A percentile compares a stretch with the other conserved stretches of the same genome.
Conservation (phyloP, 2,329 filamentous ascomycete genomes). For the Phaeosphaeria sp. region DNA sequence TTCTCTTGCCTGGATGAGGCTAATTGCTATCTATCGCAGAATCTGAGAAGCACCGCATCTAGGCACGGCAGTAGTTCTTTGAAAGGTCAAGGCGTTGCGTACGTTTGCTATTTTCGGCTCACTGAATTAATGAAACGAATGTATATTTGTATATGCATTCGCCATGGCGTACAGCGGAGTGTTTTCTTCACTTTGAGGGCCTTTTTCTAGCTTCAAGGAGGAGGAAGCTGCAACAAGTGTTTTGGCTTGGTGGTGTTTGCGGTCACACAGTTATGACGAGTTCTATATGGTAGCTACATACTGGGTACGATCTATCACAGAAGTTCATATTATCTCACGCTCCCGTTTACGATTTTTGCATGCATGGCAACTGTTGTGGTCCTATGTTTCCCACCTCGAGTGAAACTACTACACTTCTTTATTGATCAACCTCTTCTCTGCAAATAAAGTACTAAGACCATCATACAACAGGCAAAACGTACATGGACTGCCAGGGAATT, state of each 20-base stretch:
- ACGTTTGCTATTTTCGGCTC: background rate
- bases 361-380: background rate
- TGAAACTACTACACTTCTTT: too few species aligned
- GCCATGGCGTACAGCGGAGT: constrained; percentile 24
- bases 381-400: too few species aligned
- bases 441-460: too few species aligned
- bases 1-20: background rate
- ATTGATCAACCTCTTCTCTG: too few species aligned
- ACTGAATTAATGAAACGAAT: background rate
- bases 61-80: constrained; percentile 17
- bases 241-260: background rate
- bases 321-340: background rate
- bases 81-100: background rate
- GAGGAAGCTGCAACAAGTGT: background rate
- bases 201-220: constrained; percentile 1
- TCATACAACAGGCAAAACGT: too few species aligned
- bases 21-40: constrained; percentile 55
- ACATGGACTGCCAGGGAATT: too few species aligned
- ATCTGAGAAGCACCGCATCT: constrained; percentile 78
- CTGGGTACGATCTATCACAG: background rate
- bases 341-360: background rate
- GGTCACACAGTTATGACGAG: background rate
- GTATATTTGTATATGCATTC: constrained; percentile 15
- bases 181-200: background rate
- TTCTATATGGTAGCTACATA: background rate